phyloP scores from a whole-genome alignment of 2,329 filamentous ascomycete species.

The Penicillium paneum region DNA sequence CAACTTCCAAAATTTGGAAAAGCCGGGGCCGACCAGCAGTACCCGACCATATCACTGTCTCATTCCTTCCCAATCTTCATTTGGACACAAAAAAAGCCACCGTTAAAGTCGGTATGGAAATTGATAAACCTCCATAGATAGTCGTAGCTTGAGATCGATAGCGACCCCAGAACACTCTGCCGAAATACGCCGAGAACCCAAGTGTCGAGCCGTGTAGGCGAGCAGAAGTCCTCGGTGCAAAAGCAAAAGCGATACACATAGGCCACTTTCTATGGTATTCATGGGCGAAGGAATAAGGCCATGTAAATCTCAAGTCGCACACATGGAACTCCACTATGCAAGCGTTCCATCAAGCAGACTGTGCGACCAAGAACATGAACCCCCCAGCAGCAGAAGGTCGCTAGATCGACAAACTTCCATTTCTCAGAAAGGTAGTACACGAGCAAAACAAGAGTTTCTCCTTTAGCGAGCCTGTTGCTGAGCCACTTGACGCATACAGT shows the following conservation, averaged over 20 bases:
- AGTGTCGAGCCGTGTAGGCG: not conserved
- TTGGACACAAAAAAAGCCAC: not conserved
- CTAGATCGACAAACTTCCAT: not conserved
- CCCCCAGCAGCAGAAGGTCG: not conserved
- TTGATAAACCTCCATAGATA: not conserved
- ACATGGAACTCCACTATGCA: not conserved
- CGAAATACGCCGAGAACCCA: not conserved
- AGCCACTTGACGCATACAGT: conserved; percentile 50
- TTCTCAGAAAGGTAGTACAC: not conserved
- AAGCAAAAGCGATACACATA: not conserved
- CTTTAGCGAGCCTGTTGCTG: conserved; percentile 33
- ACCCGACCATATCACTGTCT: not conserved
- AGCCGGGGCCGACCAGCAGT: conserved; percentile 4
- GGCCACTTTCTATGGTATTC: not conserved
- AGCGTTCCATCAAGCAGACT: conserved; percentile 2
- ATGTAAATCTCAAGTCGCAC: not conserved
- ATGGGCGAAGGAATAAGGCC: not conserved
- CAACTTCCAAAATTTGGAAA: not conserved
- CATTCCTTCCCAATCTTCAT: not conserved
- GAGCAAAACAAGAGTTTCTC: not conserved
- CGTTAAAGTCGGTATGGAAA: not conserved
- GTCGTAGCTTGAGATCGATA: not conserved
- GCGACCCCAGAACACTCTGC: not conserved
- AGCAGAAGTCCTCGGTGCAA: not conserved
- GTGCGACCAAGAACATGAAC: not conserved